phyloP scores from a whole-genome alignment of 2,329 filamentous ascomycete genomes.

The Ceratocystis albifundus region DNA sequence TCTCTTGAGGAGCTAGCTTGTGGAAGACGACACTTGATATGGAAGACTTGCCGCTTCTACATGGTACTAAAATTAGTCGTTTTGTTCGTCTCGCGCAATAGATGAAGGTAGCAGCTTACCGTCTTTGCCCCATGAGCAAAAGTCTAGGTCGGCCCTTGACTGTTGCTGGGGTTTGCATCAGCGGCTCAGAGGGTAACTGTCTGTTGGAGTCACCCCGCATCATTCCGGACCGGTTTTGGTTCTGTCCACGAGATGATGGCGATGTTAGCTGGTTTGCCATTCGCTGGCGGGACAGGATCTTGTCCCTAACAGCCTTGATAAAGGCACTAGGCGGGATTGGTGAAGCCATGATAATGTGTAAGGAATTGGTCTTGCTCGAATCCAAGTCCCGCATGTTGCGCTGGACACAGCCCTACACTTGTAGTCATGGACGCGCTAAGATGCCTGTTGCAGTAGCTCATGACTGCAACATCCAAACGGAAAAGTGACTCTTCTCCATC shows the following conservation, averaged over 20 bases:
- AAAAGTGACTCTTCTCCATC: not conserved
- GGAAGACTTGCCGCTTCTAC: slow-evolving; percentile 91
- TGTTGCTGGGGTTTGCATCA: slow-evolving; percentile 27
- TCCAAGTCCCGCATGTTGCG: not conserved
- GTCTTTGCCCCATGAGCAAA: slow-evolving; percentile 86
- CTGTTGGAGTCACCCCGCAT: slow-evolving; percentile 39
- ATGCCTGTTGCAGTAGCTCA: not conserved
- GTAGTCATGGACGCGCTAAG: not conserved
- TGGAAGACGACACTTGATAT: slow-evolving; percentile 99
- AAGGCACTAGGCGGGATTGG: not conserved
- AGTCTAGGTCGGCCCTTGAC: slow-evolving; percentile 67
- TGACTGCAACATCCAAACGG: not conserved
- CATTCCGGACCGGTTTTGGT: slow-evolving; percentile 40
- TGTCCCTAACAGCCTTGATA: not conserved
- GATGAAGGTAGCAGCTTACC: slow-evolving; percentile 44
- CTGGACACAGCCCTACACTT: not conserved
- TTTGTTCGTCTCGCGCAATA: not conserved
- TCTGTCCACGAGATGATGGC: slow-evolving; percentile 42
- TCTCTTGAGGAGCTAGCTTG: slow-evolving; percentile 92
- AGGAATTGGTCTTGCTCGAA: not conserved
- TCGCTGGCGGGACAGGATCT: slow-evolving; percentile 10
- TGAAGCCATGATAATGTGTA: not conserved
- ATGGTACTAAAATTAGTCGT: slow-evolving; percentile 1
- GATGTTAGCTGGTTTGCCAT: slow-evolving; percentile 24
- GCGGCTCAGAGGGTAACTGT: slow-evolving; percentile 36